phyloP scores from a whole-genome alignment of 257 asterid species.

The Coffea eugenioides region DNA sequence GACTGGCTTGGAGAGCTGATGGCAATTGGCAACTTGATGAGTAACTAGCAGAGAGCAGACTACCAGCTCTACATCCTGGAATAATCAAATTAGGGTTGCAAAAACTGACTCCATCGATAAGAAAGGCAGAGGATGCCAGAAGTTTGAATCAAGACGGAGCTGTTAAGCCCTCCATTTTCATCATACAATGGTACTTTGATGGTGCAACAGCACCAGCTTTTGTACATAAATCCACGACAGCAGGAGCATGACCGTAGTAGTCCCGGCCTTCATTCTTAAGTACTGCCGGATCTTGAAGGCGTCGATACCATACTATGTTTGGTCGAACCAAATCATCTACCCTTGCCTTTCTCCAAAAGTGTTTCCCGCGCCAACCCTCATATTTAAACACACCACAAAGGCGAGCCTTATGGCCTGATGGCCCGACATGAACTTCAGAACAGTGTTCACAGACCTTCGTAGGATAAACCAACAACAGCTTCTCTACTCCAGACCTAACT shows the following conservation, averaged over 20 bases:
- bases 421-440: conserved; percentile 81
- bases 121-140: conserved; percentile 14
- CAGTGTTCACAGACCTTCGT: conserved; percentile 76
- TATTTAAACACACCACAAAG: conserved; percentile 76
- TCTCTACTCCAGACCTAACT: conserved; percentile 64
- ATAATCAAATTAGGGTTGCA: not conserved
- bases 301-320: conserved; percentile 62
- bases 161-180: conserved; percentile 72
- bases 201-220: conserved; percentile 81
- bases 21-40: not conserved
- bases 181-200: conserved; percentile 60
- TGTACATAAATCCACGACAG: conserved; percentile 79
- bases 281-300: conserved; percentile 69
- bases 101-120: not conserved
- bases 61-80: not conserved
- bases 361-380: conserved; percentile 64
- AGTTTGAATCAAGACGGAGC: conserved; percentile 30
- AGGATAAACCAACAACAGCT: conserved; percentile 65
- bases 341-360: conserved; percentile 72
- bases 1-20: not conserved
- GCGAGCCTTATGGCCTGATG: conserved; percentile 82
- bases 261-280: conserved; percentile 65
- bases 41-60: not conserved
- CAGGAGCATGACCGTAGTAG: conserved; percentile 86
- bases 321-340: conserved; percentile 79